Conservation (phyloP, 768 basidiomycete species). For the Boletus tylopilopsis region DNA sequence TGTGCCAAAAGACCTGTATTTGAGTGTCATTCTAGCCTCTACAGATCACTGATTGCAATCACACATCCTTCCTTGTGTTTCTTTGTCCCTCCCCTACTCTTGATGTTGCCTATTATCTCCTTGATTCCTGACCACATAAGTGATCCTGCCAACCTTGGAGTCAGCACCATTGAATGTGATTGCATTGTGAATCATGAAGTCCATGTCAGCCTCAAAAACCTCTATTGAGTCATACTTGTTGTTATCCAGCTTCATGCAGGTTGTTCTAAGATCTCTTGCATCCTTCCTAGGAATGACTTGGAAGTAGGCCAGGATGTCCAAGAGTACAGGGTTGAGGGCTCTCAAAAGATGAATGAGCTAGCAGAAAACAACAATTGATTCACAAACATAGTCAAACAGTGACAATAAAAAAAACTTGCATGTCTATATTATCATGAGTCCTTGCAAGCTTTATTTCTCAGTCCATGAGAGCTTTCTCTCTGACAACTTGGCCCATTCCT, state of each 20-base stretch:
- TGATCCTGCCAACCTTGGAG: constrained; percentile 71
- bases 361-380: not conserved
- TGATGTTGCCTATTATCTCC: constrained; percentile 48
- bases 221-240: constrained; percentile 81
- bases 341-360: constrained; percentile 75
- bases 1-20: too few relatives aligned
- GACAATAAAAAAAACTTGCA: constrained; percentile 43
- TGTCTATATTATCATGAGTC: constrained; percentile 57
- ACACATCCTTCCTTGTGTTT: constrained; percentile 78
- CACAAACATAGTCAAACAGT: not conserved
- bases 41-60: too few relatives aligned
- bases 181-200: constrained; percentile 87
- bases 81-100: constrained; percentile 45
- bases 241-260: constrained; percentile 72
- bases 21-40: too few relatives aligned
- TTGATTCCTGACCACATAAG: constrained; percentile 48
- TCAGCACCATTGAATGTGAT: constrained; percentile 82
- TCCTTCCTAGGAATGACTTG: constrained; percentile 81
- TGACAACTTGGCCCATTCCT: constrained; percentile 79
- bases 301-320: constrained; percentile 86
- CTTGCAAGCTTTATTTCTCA: constrained; percentile 78
- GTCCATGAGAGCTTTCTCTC: constrained; percentile 70
- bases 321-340: constrained; percentile 80
- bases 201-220: constrained; percentile 79
- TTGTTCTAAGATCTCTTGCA: constrained; percentile 81